Percentiles rank a stretch among this genome's conserved stretches.
Evolutionary conservation across 306 rosid species (phyloP).

Genomic region (Fragaria iinumae): DNA sequence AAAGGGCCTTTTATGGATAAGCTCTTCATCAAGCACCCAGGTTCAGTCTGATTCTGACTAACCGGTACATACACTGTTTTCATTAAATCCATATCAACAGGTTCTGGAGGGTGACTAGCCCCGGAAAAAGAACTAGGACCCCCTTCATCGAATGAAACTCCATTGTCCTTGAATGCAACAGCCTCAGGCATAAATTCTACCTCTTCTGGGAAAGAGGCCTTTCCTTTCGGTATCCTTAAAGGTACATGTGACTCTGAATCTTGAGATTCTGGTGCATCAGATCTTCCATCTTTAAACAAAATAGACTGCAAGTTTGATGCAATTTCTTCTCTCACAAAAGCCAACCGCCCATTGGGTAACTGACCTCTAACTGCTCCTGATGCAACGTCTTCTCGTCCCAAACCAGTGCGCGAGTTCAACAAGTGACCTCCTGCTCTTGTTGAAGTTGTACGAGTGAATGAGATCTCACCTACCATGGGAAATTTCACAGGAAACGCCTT

Average conservation of each 20-base stretch:
- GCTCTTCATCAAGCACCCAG: slow-evolving; percentile 76
- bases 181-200: slow-evolving; percentile 52
- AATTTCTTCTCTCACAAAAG: slow-evolving; percentile 29
- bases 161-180: slow-evolving; percentile 51
- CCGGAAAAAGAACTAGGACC: slow-evolving; percentile 79
- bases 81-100: slow-evolving; percentile 90
- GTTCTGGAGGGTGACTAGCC: slow-evolving; percentile 98
- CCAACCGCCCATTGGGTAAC: slow-evolving; percentile 43
- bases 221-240: slow-evolving; percentile 51
- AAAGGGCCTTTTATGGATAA: slow-evolving; percentile 76
- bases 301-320: slow-evolving; percentile 51
- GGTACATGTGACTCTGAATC: slow-evolving; percentile 46
- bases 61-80: slow-evolving; percentile 74
- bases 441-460: slow-evolving; percentile 30
- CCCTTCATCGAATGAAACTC: slow-evolving; percentile 59
- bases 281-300: slow-evolving; percentile 52
- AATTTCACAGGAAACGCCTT: slow-evolving; percentile 51
- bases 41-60: slow-evolving; percentile 66
- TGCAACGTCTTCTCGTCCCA: slow-evolving; percentile 21
- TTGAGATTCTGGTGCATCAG: slow-evolving; percentile 37
- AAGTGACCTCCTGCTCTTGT: slow-evolving; percentile 37
- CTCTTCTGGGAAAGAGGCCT: slow-evolving; percentile 49
- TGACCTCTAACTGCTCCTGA: slow-evolving; percentile 48
- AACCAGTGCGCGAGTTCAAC: slow-evolving; percentile 28
- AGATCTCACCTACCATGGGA: slow-evolving; percentile 48